Conservation (phyloP, 805 yeast genomes). For the Barnettozyma vustinii region DNA sequence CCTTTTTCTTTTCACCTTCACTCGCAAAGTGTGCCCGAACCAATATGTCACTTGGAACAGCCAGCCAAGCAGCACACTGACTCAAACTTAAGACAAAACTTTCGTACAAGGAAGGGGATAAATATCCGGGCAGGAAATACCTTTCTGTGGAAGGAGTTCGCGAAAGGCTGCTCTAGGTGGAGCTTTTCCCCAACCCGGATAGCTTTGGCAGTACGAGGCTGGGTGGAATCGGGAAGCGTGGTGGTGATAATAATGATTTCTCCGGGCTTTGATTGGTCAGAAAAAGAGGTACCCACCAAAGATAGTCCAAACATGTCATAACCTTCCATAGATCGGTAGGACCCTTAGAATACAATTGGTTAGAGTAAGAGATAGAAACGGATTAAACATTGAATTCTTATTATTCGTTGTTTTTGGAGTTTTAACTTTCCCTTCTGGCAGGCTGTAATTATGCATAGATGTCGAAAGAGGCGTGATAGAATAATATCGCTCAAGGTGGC, state of each 20-base stretch:
- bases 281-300: background rate
- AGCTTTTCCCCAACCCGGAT: background rate
- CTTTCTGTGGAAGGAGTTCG: background rate
- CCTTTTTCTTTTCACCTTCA: background rate
- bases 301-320: background rate
- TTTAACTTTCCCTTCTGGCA: no score
- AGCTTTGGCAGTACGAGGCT: no score
- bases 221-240: no score
- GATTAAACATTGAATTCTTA: no score
- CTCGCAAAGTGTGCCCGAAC: background rate
- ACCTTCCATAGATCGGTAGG: background rate
- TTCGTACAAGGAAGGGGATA: background rate
- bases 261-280: background rate
- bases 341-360: no score
- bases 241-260: background rate
- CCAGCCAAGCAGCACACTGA: no score
- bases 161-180: background rate
- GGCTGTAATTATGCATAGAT: no score
- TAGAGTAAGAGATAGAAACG: no score
- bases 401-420: no score
- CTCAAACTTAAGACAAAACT: background rate
- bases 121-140: background rate
- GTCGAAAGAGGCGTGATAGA: no score
- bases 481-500: no score
- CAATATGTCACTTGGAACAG: background rate